A percentile compares a stretch with the other conserved stretches of the same genome.
Conservation (phyloP, 139 green algal species). For the Pleodorina starrii region DNA sequence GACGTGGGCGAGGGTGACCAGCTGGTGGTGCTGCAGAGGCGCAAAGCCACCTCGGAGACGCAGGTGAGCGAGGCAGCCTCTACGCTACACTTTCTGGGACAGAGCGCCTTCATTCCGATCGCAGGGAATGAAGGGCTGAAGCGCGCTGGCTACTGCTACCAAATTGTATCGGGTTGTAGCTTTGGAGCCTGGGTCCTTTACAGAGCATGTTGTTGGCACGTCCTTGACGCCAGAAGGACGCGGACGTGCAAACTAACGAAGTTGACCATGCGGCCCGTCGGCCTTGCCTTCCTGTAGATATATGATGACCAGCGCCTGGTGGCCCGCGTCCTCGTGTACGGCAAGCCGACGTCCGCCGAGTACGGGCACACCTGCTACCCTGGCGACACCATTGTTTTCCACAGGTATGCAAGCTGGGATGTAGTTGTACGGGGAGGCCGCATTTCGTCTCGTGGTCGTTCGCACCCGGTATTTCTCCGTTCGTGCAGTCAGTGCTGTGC, state of each 20-base stretch:
- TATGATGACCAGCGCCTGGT: slow-evolving; percentile 71
- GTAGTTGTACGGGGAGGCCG: neutral
- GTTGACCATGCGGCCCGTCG: no score
- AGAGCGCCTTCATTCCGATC: no score
- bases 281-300: no score
- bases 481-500: neutral
- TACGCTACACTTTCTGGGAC: no score
- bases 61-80: no score
- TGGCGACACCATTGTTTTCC: slow-evolving; percentile 52
- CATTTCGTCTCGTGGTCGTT: neutral
- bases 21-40: slow-evolving; percentile 58
- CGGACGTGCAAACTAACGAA: no score
- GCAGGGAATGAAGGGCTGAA: no score
- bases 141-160: no score
- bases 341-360: slow-evolving; percentile 26
- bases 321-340: slow-evolving; percentile 51
- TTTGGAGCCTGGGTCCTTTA: no score
- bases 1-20: slow-evolving; percentile 50
- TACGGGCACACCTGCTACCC: slow-evolving; percentile 36
- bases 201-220: no score
- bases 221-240: no score
- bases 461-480: neutral
- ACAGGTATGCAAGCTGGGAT: slow-evolving; percentile 55
- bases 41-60: slow-evolving; percentile 17
- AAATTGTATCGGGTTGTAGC: no score